Conservation (phyloP, 768 basidiomycete species). For the Trametes meyenii region DNA sequence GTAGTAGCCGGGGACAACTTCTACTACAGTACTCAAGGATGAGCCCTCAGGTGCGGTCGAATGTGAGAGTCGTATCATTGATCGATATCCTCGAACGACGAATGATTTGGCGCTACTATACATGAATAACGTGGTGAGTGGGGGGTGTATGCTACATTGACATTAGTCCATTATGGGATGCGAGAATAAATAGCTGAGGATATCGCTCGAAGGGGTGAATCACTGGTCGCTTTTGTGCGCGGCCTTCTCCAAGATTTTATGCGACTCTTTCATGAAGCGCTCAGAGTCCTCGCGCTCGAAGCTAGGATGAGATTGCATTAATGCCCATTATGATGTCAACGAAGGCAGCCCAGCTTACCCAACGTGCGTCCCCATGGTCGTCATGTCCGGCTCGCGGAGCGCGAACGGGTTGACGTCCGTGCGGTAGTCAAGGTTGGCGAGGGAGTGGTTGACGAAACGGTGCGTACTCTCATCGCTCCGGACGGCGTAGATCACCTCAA, state of each 20-base stretch:
- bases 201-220: not conserved
- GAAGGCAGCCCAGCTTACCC: slow-evolving; percentile 46
- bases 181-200: not conserved
- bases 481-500: slow-evolving; percentile 91
- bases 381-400: slow-evolving; percentile 85
- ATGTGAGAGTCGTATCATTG: too few relatives aligned
- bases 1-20: too few relatives aligned
- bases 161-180: too few relatives aligned
- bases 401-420: slow-evolving; percentile 92
- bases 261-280: slow-evolving; percentile 63
- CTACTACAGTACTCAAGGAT: too few relatives aligned
- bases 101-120: too few relatives aligned
- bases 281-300: slow-evolving; percentile 72
- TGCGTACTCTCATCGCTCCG: slow-evolving; percentile 93
- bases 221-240: slow-evolving; percentile 1
- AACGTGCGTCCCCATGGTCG: slow-evolving; percentile 72
- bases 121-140: too few relatives aligned
- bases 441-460: slow-evolving; percentile 93
- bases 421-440: slow-evolving; percentile 79
- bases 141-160: too few relatives aligned
- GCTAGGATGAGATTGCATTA: slow-evolving; percentile 36
- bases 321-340: not conserved
- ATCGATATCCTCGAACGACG: too few relatives aligned
- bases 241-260: slow-evolving; percentile 48
- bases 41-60: too few relatives aligned